phyloP scores from a whole-genome alignment of 139 green algal species.

The Micromonas commoda region DNA sequence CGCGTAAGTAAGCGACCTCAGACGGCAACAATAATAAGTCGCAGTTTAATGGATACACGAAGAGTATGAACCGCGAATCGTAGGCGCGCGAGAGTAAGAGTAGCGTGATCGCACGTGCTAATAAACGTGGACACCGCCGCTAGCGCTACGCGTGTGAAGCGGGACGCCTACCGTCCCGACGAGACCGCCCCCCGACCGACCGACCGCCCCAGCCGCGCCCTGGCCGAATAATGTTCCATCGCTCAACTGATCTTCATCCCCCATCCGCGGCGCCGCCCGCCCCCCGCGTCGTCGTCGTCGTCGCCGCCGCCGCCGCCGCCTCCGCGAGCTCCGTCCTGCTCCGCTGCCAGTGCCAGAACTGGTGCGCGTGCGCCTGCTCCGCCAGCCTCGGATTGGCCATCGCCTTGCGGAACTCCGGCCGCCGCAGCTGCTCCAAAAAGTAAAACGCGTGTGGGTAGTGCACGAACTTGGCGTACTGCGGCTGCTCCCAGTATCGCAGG shows the following conservation, averaged over 20 bases:
- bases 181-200: too few species aligned
- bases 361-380: conserved; percentile 64
- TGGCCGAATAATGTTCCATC: neutral
- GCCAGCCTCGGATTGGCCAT: conserved; percentile 50
- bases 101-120: too few species aligned
- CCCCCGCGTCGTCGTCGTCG: too few species aligned
- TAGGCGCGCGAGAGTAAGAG: too few species aligned
- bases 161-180: too few species aligned
- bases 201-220: too few species aligned
- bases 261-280: too few species aligned
- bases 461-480: conserved; percentile 70
- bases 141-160: too few species aligned
- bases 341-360: conserved; percentile 58
- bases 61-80: too few species aligned
- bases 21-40: neutral
- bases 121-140: too few species aligned
- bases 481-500: conserved; percentile 82
- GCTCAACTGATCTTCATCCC: neutral
- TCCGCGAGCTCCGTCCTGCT: neutral
- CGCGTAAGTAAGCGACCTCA: neutral
- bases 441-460: conserved; percentile 72
- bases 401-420: conserved; percentile 61
- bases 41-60: too few species aligned
- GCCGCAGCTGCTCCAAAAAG: conserved; percentile 75
- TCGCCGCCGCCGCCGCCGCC: too few species aligned